Evolutionary conservation across 2,329 filamentous ascomycete genomes (phyloP), one percentile per base, ranked within the genome.

Genomic region (Cladophialophora exuberans): DNA sequence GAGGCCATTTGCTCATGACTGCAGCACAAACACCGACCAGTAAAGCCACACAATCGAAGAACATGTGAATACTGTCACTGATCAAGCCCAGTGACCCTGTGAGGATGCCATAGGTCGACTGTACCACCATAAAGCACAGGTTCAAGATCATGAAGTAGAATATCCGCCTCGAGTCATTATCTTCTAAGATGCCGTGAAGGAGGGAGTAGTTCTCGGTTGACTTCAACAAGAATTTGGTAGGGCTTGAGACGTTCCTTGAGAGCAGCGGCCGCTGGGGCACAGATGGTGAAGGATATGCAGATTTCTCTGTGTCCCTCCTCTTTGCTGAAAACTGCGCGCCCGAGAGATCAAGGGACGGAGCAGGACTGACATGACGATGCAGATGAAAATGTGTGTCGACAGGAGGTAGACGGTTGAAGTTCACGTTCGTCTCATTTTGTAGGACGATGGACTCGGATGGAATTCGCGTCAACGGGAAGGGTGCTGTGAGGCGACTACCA

Each of bases 91-190:
- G 77, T 0, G 94, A 99, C 63, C 96, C 92, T 3, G 91, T 97
- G 9, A 94, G 76, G 65, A 94, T 95, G 44, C 94, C 94, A 67
- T 99, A 99, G 59, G 93, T 90, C 35, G 92, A 88, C 67, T 99
- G 94, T 1, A 99, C 84, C 28, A 89, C 76, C 94, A 99, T 99
- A 71, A 99, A 99, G 5, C 79, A 81, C 64, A 99, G 91, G 69
- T 99, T 99, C 52, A 99, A 82, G 89, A 81, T 83, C 84, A 96
- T 96, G 65, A 97, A 99, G 73, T 99, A 99, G 64, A 96, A 95
- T 61, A 99, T 97, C 39, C 93, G 84, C 55, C 94, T 83, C 13
- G 93, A 97, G 70, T 99, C 93, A 66, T 90, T 91, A 67, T 97
- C 93, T 11, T 86, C 84, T 65, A 99, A 75, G 55, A 99, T 90